Conservation (phyloP, 1,139 yeast species). For the Starmera stellimalicola region DNA sequence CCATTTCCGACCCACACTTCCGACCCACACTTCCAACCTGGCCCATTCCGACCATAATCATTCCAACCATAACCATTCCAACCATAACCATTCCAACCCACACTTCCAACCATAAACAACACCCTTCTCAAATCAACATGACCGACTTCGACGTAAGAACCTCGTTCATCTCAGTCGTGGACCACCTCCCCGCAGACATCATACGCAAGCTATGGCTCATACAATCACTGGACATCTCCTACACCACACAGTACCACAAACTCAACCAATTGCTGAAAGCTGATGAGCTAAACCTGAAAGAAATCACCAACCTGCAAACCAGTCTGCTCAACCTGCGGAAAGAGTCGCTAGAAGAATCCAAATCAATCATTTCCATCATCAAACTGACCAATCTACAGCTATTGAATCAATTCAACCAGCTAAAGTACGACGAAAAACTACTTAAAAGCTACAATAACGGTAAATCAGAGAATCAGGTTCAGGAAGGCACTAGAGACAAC, state of each 20-base stretch:
- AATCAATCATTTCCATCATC: conserved; percentile 13
- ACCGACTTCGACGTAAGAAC: conserved; percentile 17
- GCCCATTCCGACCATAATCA: too few species aligned
- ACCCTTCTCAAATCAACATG: conserved; percentile 1
- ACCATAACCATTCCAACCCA: too few species aligned
- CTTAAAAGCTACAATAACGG: conserved; percentile 12
- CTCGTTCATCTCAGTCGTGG: conserved; percentile 25
- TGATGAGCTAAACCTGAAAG: background rate
- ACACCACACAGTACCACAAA: conserved; percentile 12
- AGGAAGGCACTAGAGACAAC: background rate
- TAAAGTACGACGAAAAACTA: conserved; percentile 15
- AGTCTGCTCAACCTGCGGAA: conserved; percentile 6
- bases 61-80: too few species aligned
- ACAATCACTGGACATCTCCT: conserved; percentile 29
- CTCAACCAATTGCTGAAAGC: conserved; percentile 7
- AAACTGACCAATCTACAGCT: conserved; percentile 15
- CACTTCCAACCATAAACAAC: too few species aligned
- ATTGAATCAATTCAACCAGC: conserved; percentile 13
- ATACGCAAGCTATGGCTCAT: conserved; percentile 37
- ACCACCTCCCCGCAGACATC: conserved; percentile 40
- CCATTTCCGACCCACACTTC: too few species aligned
- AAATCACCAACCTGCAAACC: background rate
- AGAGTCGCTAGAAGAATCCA: conserved; percentile 15
- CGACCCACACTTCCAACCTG: too few species aligned
- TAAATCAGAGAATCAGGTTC: conserved; percentile 7